Evolutionary conservation across 2,329 filamentous ascomycete species (phyloP).

Genomic region (Ophiostoma ulmi): DNA sequence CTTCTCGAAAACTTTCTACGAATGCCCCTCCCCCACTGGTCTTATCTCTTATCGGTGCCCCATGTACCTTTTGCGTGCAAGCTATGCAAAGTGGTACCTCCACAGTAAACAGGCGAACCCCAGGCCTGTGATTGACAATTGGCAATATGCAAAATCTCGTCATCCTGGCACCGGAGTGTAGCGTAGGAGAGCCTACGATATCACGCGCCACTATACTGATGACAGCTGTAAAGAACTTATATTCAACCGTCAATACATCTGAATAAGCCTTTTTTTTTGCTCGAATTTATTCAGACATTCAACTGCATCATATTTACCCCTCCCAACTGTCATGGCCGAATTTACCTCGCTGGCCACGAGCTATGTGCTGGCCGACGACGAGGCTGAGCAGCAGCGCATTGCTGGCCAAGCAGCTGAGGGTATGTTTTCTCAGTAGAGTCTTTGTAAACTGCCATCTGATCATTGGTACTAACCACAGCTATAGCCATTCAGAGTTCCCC

Average conservation of each 20-base stretch:
- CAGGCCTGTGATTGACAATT: slow-evolving; percentile 15
- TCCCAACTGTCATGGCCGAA: slow-evolving; percentile 27
- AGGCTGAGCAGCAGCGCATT: slow-evolving; percentile 26
- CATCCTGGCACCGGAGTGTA: slow-evolving; percentile 13
- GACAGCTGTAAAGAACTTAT: neutral
- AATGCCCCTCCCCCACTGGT: slow-evolving; percentile 20
- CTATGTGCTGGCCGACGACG: slow-evolving; percentile 30
- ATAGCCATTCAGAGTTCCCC: slow-evolving; percentile 27
- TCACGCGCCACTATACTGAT: slow-evolving; percentile 4
- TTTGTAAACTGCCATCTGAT: neutral
- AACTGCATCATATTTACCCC: neutral
- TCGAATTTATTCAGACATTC: neutral
- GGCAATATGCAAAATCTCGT: slow-evolving; percentile 23
- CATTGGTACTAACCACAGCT: slow-evolving; percentile 7
- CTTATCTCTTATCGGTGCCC: slow-evolving; percentile 22
- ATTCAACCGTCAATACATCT: neutral
- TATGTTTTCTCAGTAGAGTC: slow-evolving; percentile 1
- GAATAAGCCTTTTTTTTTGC: neutral
- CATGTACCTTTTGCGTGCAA: slow-evolving; percentile 1
- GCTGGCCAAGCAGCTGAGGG: slow-evolving; percentile 27
- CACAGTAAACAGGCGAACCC: neutral
- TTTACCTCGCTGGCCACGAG: slow-evolving; percentile 29
- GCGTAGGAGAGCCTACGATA: neutral
- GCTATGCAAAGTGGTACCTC: slow-evolving; percentile 8
- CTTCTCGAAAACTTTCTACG: neutral